These are phyloP conservation scores for Anthostomella pinea DNA, from an alignment of 2,329 filamentous ascomycete species.

Conservation along the genomic window DNA sequence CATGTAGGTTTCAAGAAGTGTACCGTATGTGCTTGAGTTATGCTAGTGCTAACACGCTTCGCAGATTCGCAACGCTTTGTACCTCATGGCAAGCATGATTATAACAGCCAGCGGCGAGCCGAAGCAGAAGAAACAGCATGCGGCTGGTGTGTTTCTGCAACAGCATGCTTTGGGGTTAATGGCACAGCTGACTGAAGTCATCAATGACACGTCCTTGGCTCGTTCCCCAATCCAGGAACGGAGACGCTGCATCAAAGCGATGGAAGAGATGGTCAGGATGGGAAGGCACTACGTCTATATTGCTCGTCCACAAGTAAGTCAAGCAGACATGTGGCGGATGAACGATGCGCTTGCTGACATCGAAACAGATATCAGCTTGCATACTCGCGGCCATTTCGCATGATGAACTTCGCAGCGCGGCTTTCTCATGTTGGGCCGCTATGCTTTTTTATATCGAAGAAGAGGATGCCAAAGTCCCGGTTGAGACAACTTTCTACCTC, in stretches of 20 bases:
- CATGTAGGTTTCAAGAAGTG: conserved; percentile 46
- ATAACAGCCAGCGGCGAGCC: conserved; percentile 39
- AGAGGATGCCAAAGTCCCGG: conserved; percentile 73
- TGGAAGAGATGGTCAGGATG: conserved; percentile 82
- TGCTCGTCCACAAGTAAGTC: conserved; percentile 77
- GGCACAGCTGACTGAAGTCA: conserved; percentile 71
- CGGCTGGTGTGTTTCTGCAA: conserved; percentile 74
- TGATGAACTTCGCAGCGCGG: conserved; percentile 69
- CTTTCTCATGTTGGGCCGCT: conserved; percentile 80
- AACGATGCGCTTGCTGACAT: conserved; percentile 26
- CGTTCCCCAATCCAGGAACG: conserved; percentile 64
- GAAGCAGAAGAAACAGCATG: conserved; percentile 50
- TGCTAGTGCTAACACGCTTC: conserved; percentile 24
- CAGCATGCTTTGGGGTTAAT: conserved; percentile 84
- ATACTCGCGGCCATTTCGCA: conserved; percentile 79
- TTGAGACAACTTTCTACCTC: conserved; percentile 88
- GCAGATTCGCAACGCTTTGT: conserved; percentile 48
- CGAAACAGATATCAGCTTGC: conserved; percentile 77
- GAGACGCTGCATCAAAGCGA: conserved; percentile 72
- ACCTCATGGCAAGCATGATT: conserved; percentile 43
- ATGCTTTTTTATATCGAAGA: conserved; percentile 73
- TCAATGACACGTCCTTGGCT: conserved; percentile 63
- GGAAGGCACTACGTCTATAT: conserved; percentile 71
- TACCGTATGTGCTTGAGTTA: not conserved
- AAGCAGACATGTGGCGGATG: not conserved